These are phyloP conservation scores for Volvox carteri DNA, from an alignment of 163 green algal genomes.

Conservation along the genomic window DNA sequence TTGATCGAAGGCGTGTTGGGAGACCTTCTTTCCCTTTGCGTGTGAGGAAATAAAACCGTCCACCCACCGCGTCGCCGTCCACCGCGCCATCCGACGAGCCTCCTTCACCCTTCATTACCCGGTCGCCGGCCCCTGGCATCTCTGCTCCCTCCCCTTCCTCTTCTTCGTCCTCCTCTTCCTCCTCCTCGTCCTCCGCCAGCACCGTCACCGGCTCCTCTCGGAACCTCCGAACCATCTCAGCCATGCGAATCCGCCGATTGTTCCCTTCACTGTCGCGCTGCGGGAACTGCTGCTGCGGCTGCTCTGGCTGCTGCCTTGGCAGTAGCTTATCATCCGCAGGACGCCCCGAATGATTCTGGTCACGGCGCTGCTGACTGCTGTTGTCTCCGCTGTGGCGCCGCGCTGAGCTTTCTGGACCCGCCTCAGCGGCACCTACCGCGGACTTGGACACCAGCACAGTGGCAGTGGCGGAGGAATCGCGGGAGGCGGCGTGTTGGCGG, in stretches of 20 bases:
- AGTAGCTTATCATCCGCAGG: neutral
- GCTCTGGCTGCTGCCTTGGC: too few species aligned
- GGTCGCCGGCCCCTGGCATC: neutral
- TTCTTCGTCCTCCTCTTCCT: neutral
- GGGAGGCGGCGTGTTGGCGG: too few species aligned
- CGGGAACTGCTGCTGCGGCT: too few species aligned
- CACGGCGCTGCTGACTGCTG: neutral
- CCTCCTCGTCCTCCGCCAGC: neutral
- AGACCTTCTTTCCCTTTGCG: too few species aligned
- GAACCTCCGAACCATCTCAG: conserved; percentile 38
- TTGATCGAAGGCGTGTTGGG: too few species aligned
- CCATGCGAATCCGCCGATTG: conserved; percentile 13
- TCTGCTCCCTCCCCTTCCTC: neutral
- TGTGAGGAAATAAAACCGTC: too few species aligned
- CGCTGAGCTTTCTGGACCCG: too few species aligned
- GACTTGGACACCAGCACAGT: too few species aligned
- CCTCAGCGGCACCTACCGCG: too few species aligned
- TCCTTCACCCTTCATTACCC: neutral
- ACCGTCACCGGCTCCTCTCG: neutral
- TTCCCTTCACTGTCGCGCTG: neutral
- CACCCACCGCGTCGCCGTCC: neutral
- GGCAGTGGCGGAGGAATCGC: too few species aligned
- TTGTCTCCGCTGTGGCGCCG: too few species aligned
- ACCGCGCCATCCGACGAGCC: neutral
- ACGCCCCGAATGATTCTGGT: neutral